Conservation (phyloP, 164 flowering plant genomes). For the Berberis thunbergii region DNA sequence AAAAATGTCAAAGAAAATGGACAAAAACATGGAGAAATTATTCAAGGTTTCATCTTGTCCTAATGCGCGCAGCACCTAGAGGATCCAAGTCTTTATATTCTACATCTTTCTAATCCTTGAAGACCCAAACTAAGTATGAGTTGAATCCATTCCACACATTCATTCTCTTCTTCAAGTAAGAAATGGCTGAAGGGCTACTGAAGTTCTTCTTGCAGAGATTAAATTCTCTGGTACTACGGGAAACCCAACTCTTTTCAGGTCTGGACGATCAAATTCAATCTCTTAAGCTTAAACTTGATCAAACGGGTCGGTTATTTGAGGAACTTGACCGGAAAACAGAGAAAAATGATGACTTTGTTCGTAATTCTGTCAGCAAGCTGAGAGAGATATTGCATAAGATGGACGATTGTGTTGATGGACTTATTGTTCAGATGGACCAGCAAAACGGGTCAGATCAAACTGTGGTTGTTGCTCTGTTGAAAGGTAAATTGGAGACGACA, state of each 20-base stretch:
- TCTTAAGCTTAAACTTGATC: constrained; percentile 5
- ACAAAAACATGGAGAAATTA: too few relatives aligned
- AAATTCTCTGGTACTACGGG: constrained; percentile 4
- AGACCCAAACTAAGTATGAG: too few relatives aligned
- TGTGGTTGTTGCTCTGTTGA: neutral
- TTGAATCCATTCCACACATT: too few relatives aligned
- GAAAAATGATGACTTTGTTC: neutral
- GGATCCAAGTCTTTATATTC: too few relatives aligned
- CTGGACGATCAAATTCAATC: constrained; percentile 10
- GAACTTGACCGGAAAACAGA: neutral
- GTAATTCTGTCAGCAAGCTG: constrained; percentile 12
- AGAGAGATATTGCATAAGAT: constrained; percentile 7
- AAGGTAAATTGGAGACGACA: constrained; percentile 8
- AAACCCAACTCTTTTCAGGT: constrained; percentile 12
- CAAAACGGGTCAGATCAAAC: constrained; percentile 8
- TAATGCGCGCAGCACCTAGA: too few relatives aligned
- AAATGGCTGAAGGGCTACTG: constrained; percentile 12
- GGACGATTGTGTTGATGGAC: constrained; percentile 17
- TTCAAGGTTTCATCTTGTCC: too few relatives aligned
- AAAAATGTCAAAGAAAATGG: too few relatives aligned
- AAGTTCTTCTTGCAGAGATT: constrained; percentile 17
- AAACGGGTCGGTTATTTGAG: neutral
- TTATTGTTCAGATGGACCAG: constrained; percentile 14
- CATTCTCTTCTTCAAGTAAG: neutral
- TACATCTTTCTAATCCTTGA: too few relatives aligned